Conservation (phyloP, 2,329 filamentous ascomycete species). For the Colletotrichum kahawae region DNA sequence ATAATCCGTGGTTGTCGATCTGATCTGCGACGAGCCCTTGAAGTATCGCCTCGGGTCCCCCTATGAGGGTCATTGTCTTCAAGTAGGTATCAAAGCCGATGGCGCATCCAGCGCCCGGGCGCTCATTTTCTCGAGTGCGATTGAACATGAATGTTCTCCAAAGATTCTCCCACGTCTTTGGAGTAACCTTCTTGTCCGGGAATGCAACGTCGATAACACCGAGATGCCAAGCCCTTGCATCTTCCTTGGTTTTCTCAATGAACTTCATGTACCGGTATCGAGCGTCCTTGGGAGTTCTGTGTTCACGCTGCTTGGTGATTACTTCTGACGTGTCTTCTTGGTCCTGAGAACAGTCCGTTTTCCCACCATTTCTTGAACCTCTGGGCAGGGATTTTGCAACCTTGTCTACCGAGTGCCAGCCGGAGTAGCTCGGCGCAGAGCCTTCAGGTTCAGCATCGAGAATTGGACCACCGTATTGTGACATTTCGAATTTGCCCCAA, state of each 20-base stretch:
- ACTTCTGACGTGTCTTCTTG: rapidly evolving
- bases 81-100: neutral
- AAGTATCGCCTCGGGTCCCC: neutral
- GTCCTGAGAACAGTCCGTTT: rapidly evolving
- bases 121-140: neutral
- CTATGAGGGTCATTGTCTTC: neutral
- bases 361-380: rapidly evolving
- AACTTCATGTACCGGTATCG: neutral
- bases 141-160: constrained; percentile 15
- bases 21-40: neutral
- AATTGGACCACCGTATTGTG: neutral
- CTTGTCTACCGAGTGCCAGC: neutral
- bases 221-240: neutral
- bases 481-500: neutral
- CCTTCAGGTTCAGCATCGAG: neutral
- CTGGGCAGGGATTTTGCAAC: neutral
- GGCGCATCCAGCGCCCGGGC: neutral
- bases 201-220: neutral
- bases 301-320: rapidly evolving
- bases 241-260: neutral
- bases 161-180: neutral
- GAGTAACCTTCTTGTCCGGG: neutral
- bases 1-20: neutral
- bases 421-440: neutral
- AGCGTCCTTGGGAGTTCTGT: neutral